phyloP scores from a whole-genome alignment of 2,329 filamentous ascomycete genomes.

The Monilinia fructicola region DNA sequence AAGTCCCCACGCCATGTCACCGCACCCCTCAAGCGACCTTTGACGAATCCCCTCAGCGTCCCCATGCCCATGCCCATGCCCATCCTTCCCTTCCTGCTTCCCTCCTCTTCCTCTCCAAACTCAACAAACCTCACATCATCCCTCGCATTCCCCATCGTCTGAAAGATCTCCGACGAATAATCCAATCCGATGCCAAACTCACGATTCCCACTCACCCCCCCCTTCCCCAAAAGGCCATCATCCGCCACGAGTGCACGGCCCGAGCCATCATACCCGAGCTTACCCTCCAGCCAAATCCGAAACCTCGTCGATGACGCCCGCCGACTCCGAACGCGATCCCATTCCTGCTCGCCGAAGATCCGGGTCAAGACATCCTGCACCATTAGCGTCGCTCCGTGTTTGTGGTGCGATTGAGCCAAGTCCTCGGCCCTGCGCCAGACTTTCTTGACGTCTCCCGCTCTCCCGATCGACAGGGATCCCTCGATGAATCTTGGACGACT shows the following conservation, averaged over 20 bases:
- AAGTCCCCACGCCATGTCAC: neutral
- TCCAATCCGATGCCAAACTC: slow-evolving; percentile 17
- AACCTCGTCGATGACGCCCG: neutral
- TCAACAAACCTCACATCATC: neutral
- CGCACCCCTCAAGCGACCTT: neutral
- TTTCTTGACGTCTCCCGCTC: slow-evolving; percentile 48
- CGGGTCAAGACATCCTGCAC: slow-evolving; percentile 44
- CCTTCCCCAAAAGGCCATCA: neutral
- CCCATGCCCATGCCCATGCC: neutral
- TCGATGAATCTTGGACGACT: slow-evolving; percentile 51
- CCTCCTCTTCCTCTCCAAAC: neutral
- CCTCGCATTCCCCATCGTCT: neutral
- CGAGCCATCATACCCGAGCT: neutral
- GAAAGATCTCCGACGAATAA: slow-evolving; percentile 3
- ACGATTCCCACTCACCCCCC: neutral
- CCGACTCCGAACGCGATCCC: slow-evolving; percentile 41
- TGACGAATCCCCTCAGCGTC: neutral
- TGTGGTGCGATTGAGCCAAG: slow-evolving; percentile 12
- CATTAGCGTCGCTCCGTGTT: neutral
- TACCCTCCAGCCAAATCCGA: neutral
- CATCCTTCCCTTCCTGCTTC: neutral
- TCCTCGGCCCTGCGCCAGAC: slow-evolving; percentile 45
- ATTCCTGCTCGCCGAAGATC: slow-evolving; percentile 55
- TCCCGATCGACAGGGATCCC: slow-evolving; percentile 51
- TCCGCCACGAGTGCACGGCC: neutral